Evolutionary conservation across 2,329 filamentous ascomycete genomes (phyloP).

Genomic region (Microcyclospora tardicrescens): DNA sequence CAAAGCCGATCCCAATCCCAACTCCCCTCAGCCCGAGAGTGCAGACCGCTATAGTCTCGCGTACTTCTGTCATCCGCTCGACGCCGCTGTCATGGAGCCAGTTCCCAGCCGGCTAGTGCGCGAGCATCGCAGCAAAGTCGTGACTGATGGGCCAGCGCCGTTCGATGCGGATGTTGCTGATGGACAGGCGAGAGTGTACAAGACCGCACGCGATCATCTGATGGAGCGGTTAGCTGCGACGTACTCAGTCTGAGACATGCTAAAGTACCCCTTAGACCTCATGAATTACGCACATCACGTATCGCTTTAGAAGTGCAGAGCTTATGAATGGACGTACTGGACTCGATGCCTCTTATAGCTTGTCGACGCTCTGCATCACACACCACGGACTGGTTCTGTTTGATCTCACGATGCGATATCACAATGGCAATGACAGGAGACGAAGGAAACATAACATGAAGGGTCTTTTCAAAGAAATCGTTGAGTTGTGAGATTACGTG

Average conservation of each 20-base stretch:
- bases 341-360: too few species aligned
- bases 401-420: too few species aligned
- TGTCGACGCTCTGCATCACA: too few species aligned
- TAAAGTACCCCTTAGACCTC: too few species aligned
- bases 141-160: neutral
- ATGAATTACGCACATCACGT: too few species aligned
- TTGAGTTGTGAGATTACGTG: too few species aligned
- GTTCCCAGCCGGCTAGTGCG: conserved; percentile 42
- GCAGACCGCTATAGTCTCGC: conserved; percentile 45
- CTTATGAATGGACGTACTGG: too few species aligned
- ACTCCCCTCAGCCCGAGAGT: conserved; percentile 13
- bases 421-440: too few species aligned
- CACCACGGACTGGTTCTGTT: too few species aligned
- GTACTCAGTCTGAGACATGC: conserved; percentile 38
- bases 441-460: too few species aligned
- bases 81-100: conserved; percentile 39
- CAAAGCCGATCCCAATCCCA: too few species aligned
- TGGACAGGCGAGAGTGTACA: conserved; percentile 23
- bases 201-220: conserved; percentile 48
- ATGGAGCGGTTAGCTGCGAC: conserved; percentile 44
- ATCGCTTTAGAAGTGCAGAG: conserved; percentile 5
- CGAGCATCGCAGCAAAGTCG: conserved; percentile 21
- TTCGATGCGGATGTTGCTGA: conserved; percentile 2
- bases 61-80: conserved; percentile 51
- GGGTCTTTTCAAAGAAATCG: too few species aligned